These are phyloP conservation scores for Glycine soja DNA, from an alignment of 306 rosid genomes.

Conservation along the genomic window DNA sequence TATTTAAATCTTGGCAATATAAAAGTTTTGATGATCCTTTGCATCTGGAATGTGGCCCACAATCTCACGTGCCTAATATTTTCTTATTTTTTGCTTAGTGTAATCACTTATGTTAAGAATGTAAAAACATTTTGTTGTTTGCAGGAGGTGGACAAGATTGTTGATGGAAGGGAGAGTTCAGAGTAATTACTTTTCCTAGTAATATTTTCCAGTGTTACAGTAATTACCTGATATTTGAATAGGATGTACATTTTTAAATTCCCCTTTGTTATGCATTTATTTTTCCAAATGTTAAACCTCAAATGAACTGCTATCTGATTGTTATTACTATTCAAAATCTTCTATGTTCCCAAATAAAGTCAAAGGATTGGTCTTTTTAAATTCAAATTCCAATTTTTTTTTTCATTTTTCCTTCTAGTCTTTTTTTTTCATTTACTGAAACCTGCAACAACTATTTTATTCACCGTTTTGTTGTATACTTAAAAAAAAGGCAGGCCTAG, in stretches of 20 bases:
- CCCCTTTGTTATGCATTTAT: constrained; percentile 7
- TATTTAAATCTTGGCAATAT: too few relatives aligned
- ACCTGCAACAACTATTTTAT: constrained; percentile 17
- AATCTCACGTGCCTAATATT: constrained; percentile 14
- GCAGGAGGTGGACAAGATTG: constrained; percentile 64
- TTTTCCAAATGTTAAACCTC: constrained; percentile 23
- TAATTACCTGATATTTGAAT: constrained; percentile 10
- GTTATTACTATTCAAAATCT: constrained; percentile 14
- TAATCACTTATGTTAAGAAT: neutral
- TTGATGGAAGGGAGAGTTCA: constrained; percentile 60
- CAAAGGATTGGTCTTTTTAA: neutral
- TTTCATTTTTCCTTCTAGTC: constrained; percentile 9
- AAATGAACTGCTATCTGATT: constrained; percentile 4
- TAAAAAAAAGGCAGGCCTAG: too few relatives aligned
- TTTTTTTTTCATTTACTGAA: constrained; percentile 23
- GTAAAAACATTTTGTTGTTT: constrained; percentile 39
- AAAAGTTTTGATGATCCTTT: constrained; percentile 30
- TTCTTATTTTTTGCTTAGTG: constrained; percentile 8
- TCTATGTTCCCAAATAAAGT: constrained; percentile 6
- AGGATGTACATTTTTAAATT: constrained; percentile 35
- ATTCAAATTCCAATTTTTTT: constrained; percentile 2
- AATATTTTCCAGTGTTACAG: constrained; percentile 17
- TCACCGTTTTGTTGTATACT: too few relatives aligned
- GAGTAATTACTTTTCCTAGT: constrained; percentile 56
- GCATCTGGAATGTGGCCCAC: constrained; percentile 25